These are phyloP conservation scores for Dittrichia graveolens DNA, from an alignment of 129 eudicot genomes.

Conservation along the genomic window DNA sequence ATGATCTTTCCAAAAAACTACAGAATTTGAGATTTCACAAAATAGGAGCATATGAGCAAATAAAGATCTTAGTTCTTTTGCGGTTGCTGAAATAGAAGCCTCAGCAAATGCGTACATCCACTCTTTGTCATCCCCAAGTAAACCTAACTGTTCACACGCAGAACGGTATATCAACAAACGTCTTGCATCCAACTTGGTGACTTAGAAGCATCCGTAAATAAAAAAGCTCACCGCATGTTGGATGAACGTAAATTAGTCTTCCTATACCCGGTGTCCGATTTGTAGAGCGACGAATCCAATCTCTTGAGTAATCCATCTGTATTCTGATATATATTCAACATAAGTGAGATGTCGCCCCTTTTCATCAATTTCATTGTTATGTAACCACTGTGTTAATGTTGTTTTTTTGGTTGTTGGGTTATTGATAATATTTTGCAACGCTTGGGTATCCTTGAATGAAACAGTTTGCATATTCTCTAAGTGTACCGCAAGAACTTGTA, in stretches of 20 bases:
- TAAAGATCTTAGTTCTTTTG: background rate
- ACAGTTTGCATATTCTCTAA: background rate
- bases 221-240: background rate
- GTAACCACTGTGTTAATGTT: background rate
- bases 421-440: background rate
- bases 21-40: background rate
- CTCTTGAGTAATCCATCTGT: background rate
- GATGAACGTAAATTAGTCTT: background rate
- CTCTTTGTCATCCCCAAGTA: slow-evolving; percentile 1
- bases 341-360: background rate
- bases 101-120: background rate
- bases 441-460: background rate
- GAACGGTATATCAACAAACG: background rate
- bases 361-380: background rate
- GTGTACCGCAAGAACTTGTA: background rate
- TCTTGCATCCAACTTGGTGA: background rate
- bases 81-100: background rate
- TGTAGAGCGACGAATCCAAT: background rate
- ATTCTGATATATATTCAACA: background rate
- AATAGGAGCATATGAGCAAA: background rate
- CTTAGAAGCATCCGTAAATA: background rate
- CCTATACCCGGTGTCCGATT: background rate
- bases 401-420: background rate
- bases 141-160: background rate
- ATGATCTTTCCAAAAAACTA: background rate